Conservation (phyloP, 108 stramenopile species). For the Craspedostauros australis region DNA sequence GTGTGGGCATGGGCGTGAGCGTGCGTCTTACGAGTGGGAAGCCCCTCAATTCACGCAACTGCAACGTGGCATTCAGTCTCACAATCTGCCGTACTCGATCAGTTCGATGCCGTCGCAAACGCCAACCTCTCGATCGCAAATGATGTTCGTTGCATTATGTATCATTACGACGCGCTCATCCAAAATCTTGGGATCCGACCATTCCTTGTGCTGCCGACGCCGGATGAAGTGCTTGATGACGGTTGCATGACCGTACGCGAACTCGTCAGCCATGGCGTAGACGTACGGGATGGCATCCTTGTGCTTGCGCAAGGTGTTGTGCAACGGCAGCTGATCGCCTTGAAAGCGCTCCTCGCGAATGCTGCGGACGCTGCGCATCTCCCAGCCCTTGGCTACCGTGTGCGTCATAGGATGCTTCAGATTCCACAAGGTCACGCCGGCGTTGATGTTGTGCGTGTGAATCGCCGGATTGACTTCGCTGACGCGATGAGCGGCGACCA, state of each 20-base stretch:
- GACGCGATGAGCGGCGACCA: conserved; percentile 4
- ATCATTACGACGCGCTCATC: neutral
- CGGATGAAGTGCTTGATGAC: conserved; percentile 1
- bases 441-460: conserved; percentile 9
- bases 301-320: neutral
- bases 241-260: conserved; percentile 1
- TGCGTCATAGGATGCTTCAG: neutral
- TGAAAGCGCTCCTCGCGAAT: neutral
- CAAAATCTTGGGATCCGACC: conserved; percentile 4
- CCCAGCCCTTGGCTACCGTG: conserved; percentile 2
- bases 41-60: neutral
- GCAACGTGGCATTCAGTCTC: neutral
- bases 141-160: neutral
- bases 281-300: neutral
- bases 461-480: neutral
- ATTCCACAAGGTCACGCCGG: conserved; percentile 15
- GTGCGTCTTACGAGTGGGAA: too few relatives aligned
- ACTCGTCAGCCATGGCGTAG: conserved; percentile 2
- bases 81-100: neutral
- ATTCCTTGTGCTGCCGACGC: neutral
- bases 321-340: conserved; percentile 9
- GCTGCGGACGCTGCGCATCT: neutral
- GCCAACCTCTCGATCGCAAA: neutral
- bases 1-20: too few relatives aligned
- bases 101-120: neutral